Conservation (phyloP, 805 yeast genomes). For the Wickerhamomyces sydowiorum region DNA sequence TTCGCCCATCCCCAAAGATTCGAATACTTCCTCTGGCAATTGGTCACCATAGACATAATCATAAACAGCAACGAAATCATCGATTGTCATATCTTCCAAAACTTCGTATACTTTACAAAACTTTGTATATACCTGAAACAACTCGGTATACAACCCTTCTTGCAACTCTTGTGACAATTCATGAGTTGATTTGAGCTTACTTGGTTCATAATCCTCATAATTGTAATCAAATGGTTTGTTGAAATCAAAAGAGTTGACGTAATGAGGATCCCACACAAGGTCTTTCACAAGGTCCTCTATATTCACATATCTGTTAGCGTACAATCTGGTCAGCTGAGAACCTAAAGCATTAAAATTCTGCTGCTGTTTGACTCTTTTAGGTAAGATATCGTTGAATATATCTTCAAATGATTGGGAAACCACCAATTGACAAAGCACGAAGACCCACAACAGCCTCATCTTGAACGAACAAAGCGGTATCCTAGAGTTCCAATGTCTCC, state of each 20-base stretch:
- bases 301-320: slow-evolving; percentile 2
- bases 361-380: background rate
- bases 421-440: background rate
- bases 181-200: background rate
- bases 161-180: slow-evolving; percentile 3
- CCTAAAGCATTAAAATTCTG: background rate
- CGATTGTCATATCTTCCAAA: slow-evolving; percentile 9
- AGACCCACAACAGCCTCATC: background rate
- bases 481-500: too few species aligned
- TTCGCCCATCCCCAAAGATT: background rate
- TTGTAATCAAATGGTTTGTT: slow-evolving; percentile 3
- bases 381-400: background rate
- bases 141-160: slow-evolving; percentile 3
- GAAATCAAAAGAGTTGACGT: slow-evolving; percentile 6
- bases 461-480: background rate
- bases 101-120: slow-evolving; percentile 10
- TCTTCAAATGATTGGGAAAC: background rate
- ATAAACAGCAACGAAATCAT: slow-evolving; percentile 15
- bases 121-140: slow-evolving; percentile 4
- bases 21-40: background rate
- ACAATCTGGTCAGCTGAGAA: background rate
- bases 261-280: slow-evolving; percentile 10
- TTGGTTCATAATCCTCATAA: slow-evolving; percentile 5
- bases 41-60: slow-evolving; percentile 8
- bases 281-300: slow-evolving; percentile 9